Evolutionary conservation across 75 land plant genomes (phyloP), one percentile per base, ranked within the genome.

Genomic region (Cunninghamia lanceolata): DNA sequence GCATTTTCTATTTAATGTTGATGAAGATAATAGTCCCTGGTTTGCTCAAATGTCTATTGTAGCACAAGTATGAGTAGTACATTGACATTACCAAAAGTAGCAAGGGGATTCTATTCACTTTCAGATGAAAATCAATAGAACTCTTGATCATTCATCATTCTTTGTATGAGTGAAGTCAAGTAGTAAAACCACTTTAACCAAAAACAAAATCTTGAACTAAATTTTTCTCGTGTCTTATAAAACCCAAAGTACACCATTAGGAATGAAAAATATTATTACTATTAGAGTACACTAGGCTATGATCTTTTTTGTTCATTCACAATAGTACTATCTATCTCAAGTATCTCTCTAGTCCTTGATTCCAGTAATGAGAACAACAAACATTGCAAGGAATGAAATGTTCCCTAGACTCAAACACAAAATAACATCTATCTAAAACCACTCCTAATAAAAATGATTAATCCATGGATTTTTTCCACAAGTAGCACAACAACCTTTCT

Each of bases 191-290:
- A 97, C 99, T 90, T 97, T n/a, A n/a, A n/a, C n/a, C n/a, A 97
- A 90, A 52, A 97, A 97, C 87, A 89, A 97, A 97, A 84, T 43
- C 98, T 98, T n/a, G 99, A 95, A 13, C 99, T 98, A 90, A 97
- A 95, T 70, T 89, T 93, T 75, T 95, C 96, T 39, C 94, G 80
- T 11, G 91, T 89, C 66, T 88, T 98, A 89, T 98, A 98, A 6
- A 94, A 87, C 53, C 90, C 83, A 25, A n/a, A 95, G 88, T 46
- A 98, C 86, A 40, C 91, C 87, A 87, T 98, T 94, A 40, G 99
- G 99, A n/a, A 98, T 83, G 86, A 98, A 98, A 87, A 98, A 96
- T 98, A 96, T 96, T 71, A 98, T 91, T 34, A 95, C 79, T 39
- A 92, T 83, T 43, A 94, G 89, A 86, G 94, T 91, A 79, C 84